These are phyloP conservation scores for Thelephora aurantiotincta DNA, from an alignment of 768 basidiomycete genomes.

Conservation along the genomic window DNA sequence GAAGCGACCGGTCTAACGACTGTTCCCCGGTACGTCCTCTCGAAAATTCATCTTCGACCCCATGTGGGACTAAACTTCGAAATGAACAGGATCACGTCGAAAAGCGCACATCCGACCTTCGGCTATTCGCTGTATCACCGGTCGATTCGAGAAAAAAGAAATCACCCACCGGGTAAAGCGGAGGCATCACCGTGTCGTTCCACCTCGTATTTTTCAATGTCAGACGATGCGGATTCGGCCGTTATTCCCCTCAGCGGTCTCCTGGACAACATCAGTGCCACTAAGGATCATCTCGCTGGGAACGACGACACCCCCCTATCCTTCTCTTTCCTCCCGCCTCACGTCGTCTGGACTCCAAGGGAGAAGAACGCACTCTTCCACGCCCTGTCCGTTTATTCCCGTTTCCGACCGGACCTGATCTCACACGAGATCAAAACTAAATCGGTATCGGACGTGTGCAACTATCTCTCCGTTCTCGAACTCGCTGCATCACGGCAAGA, in stretches of 20 bases:
- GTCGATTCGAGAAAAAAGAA: no score
- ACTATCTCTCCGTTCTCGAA: slow-evolving; percentile 47
- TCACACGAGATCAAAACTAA: slow-evolving; percentile 53
- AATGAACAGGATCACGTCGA: no score
- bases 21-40: no score
- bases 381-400: slow-evolving; percentile 49
- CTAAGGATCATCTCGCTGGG: slow-evolving; percentile 25
- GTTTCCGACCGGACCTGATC: slow-evolving; percentile 67
- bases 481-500: slow-evolving; percentile 11
- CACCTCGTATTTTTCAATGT: no score
- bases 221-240: no score
- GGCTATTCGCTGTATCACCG: no score
- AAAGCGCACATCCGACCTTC: no score
- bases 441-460: slow-evolving; percentile 48
- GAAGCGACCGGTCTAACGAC: no score
- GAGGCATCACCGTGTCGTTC: no score
- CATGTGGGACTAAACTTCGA: no score
- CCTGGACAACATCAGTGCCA: slow-evolving; percentile 19
- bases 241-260: slow-evolving; percentile 2
- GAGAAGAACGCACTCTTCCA: slow-evolving; percentile 68
- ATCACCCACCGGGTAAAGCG: no score
- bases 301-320: slow-evolving; percentile 20
- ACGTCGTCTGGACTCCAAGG: slow-evolving; percentile 43
- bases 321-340: slow-evolving; percentile 16
- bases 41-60: no score